Base-by-base conservation (phyloP, 495 filamentous ascomycete species). In the Tirmania nivea region DNA sequence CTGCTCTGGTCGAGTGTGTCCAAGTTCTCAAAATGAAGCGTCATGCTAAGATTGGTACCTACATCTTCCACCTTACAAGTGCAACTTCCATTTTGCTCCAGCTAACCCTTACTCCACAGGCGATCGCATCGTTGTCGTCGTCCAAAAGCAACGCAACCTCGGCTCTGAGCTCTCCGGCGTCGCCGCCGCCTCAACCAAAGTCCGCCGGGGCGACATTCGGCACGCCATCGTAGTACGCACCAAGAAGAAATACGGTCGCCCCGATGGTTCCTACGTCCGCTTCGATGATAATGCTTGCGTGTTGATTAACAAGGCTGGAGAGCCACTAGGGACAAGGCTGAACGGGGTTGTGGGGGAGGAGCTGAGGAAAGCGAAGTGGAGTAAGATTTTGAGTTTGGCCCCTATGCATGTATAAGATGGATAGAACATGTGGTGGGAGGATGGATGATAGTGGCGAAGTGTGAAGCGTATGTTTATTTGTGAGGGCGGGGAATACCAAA, bases 201-300 rank as follows among this genome's bases (percentile, higher is more conserved):
- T 99, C 62, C 83, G 86, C 62, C 82, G 90, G 61, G 90, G 90
- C 60, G 90, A 99, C 68, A 93, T 99, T 59, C 78, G 88, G 54
- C 90, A 99, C 67, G 90, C 90, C 10, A 84, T 99, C 6, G 80
- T 99, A 2, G 90, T 99, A 31, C 84, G 90, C 14, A 94, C 85
- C 52, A 76, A 68, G 60, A 89, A 96, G 69, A 81, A 86, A 66
- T 75, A 85, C 56, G 81, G 87, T 64, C 73, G 90, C 37, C 74
- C 75, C 8, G 90, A 99, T 71, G 90, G 90, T 31, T 85, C 80
- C 61, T 76, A 88, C 42, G 80, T 99, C 48, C 78, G 78, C 48
- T 99, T 96, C 68, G 90, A 90, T 70, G 90, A 99, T 65, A 99
- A 96, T 70, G 90, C 90, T 16, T 99, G 90, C 66, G 92, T 96